Percentiles rank a stretch among this genome's conserved stretches.
phyloP scores from a whole-genome alignment of 139 green algal species.

The Trebouxia sp. region DNA sequence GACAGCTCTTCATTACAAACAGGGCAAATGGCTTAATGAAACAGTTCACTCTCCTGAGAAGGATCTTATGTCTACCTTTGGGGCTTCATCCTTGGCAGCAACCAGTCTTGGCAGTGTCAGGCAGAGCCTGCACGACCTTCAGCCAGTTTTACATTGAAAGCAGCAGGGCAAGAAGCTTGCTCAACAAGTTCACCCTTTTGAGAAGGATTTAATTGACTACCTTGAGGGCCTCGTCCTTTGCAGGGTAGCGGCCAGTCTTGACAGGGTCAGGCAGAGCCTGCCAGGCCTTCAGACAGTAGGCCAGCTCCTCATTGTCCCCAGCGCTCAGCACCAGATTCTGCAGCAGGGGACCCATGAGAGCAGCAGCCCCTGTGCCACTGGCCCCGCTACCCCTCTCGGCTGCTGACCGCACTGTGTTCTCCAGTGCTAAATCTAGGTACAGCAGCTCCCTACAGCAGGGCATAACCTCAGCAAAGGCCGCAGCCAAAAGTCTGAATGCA shows the following conservation, averaged over 20 bases:
- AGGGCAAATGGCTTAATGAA: too few species aligned
- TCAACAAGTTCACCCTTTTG: neutral
- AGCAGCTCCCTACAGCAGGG: constrained; percentile 77
- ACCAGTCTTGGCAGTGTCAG: neutral
- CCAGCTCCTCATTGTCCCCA: constrained; percentile 96
- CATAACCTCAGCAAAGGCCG: neutral
- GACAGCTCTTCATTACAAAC: constrained; percentile 87
- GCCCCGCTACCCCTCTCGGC: constrained; percentile 71
- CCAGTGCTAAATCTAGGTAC: constrained; percentile 97
- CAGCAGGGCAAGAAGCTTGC: neutral
- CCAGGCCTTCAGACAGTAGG: constrained; percentile 95
- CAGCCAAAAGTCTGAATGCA: too few species aligned
- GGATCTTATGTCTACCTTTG: too few species aligned
- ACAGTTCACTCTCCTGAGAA: too few species aligned
- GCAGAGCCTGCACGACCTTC: neutral
- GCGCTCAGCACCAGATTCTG: constrained; percentile 94
- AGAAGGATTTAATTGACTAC: constrained; percentile 11
- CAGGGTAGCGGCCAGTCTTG: constrained; percentile 58
- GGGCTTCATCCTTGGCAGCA: neutral
- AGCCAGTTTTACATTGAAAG: neutral
- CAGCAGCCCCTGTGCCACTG: constrained; percentile 69
- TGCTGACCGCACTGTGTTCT: constrained; percentile 78
- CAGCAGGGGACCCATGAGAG: constrained; percentile 89
- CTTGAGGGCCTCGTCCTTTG: constrained; percentile 82
- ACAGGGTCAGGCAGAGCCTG: constrained; percentile 69